Evolutionary conservation across 768 basidiomycete genomes (phyloP), one percentile per base, ranked within the genome.

Genomic region (Tylopilus felleus): DNA sequence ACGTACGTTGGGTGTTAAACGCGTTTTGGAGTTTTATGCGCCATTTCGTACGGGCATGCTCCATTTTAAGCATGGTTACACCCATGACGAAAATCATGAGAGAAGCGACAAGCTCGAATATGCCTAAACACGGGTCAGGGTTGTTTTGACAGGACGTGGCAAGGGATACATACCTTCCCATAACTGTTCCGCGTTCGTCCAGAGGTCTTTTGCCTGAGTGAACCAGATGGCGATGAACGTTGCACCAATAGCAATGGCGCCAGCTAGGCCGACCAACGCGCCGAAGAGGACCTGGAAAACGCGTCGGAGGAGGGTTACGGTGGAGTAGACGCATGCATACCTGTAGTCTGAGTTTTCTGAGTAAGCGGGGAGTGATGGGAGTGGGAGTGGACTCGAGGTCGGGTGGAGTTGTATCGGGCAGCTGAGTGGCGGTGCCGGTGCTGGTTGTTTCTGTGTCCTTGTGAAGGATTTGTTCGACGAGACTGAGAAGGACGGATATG

Each of bases 161-260:
- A 23, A 36, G 47, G 47, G 5, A 47, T 19, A 23, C 68, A 12
- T 67, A 77, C 95, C 96, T 79, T 98, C 96, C 96, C 96, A 98
- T 53, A 95, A 72, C 51, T 84, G 80, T 72, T 98, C 96, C 7
- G 92, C 82, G 64, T 83, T 84, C 38, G 79, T 68, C 89, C 92
- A 98, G 17, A 98, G 79, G 68, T 97, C 75, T 21, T 79, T 78
- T 0, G 95, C 87, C 64, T 90, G 83, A 28, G 93, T 98, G 74
- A 96, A 98, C 88, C 93, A 98, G 39, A 97, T 81, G 8, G 89
- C 93, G 57, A 98, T 88, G 72, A 96, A 98, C 2, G 92, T 85
- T 13, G 90, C 93, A 31, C 95, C 96, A 55, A 98, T 86, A 33
- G 86, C 80, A 22, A 91, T 68, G 6, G 96, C 86, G 42, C 93